A percentile compares a stretch with the other conserved stretches of the same genome.
Conservation (phyloP, 352 stramenopile species). For the Aphanomyces astaci region DNA sequence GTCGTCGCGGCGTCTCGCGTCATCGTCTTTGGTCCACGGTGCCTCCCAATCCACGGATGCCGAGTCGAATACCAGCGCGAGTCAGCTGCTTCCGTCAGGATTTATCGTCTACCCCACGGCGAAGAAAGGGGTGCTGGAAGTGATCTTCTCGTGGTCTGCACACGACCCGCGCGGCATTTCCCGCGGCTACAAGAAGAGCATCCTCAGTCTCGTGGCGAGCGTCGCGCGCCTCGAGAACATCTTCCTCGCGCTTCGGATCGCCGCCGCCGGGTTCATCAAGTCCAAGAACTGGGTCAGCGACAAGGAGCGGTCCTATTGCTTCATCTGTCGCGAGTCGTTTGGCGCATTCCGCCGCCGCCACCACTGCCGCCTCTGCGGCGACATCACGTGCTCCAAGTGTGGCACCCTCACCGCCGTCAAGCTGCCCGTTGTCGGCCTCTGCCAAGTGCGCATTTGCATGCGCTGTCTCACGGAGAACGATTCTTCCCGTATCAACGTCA, state of each 20-base stretch:
- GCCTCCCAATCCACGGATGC: too few species aligned
- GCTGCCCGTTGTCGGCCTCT: slow-evolving; percentile 16
- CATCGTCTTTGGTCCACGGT: too few species aligned
- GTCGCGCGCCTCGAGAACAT: slow-evolving; percentile 22
- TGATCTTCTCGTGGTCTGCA: slow-evolving; percentile 21
- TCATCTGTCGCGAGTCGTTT: slow-evolving; percentile 71
- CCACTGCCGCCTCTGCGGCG: slow-evolving; percentile 78
- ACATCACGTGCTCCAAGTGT: slow-evolving; percentile 75
- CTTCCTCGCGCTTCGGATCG: slow-evolving; percentile 19
- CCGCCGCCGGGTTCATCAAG: slow-evolving; percentile 21
- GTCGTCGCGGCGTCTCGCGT: too few species aligned
- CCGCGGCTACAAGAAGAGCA: slow-evolving; percentile 17
- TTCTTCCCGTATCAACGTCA: slow-evolving; percentile 11
- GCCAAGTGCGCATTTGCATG: slow-evolving; percentile 21
- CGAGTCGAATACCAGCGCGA: too few species aligned
- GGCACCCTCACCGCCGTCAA: slow-evolving; percentile 18
- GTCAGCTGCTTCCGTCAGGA: slow-evolving; percentile 18
- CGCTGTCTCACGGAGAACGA: slow-evolving; percentile 21
- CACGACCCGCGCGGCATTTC: slow-evolving; percentile 22
- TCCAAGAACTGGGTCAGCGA: slow-evolving; percentile 43
- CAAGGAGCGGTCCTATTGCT: slow-evolving; percentile 57
- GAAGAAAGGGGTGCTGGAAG: slow-evolving; percentile 21
- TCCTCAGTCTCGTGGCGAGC: slow-evolving; percentile 16
- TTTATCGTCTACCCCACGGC: slow-evolving; percentile 22
- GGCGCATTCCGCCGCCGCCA: slow-evolving; percentile 79